Evolutionary conservation across 1,284 basidiomycete species (phyloP).

Genomic region (Marasmius fiardii): DNA sequence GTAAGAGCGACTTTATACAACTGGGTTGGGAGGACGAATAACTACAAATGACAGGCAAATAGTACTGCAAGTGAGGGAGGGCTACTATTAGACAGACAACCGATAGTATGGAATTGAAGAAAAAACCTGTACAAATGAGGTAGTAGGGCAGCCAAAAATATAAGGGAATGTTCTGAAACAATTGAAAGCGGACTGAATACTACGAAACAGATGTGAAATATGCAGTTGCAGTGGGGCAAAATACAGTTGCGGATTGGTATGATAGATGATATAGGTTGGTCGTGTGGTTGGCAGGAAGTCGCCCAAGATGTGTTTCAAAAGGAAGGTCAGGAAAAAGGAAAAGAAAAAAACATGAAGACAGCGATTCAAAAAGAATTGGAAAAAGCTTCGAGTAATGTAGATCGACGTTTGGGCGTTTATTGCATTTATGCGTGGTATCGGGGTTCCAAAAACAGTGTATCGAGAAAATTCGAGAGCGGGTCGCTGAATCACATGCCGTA

Average conservation of each 20-base stretch:
- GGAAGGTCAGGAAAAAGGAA: constrained; percentile 20
- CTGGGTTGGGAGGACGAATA: constrained; percentile 42
- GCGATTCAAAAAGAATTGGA: constrained; percentile 28
- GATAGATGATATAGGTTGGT: constrained; percentile 26
- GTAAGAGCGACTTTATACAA: constrained; percentile 44
- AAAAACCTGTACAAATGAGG: constrained; percentile 60
- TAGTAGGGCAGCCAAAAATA: constrained; percentile 26
- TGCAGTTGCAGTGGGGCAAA: constrained; percentile 57
- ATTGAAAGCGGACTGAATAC: constrained; percentile 39
- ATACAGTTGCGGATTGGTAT: constrained; percentile 62
- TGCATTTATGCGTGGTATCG: constrained; percentile 8
- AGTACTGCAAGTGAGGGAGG: constrained; percentile 48
- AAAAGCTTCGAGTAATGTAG: constrained; percentile 28
- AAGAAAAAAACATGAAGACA: constrained; percentile 18
- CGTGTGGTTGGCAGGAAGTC: constrained; percentile 8
- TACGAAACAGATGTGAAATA: constrained; percentile 33
- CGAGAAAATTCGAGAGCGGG: constrained; percentile 5
- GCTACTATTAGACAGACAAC: constrained; percentile 52
- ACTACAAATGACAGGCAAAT: constrained; percentile 67
- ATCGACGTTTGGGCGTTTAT: constrained; percentile 8
- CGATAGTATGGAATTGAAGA: constrained; percentile 38
- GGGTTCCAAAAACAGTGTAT: constrained; percentile 23
- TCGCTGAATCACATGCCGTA: constrained; percentile 65
- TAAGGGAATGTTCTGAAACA: constrained; percentile 44
- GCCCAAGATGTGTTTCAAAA: constrained; percentile 6